Conservation (phyloP, 352 stramenopile species). For the Pythium angustatum region DNA sequence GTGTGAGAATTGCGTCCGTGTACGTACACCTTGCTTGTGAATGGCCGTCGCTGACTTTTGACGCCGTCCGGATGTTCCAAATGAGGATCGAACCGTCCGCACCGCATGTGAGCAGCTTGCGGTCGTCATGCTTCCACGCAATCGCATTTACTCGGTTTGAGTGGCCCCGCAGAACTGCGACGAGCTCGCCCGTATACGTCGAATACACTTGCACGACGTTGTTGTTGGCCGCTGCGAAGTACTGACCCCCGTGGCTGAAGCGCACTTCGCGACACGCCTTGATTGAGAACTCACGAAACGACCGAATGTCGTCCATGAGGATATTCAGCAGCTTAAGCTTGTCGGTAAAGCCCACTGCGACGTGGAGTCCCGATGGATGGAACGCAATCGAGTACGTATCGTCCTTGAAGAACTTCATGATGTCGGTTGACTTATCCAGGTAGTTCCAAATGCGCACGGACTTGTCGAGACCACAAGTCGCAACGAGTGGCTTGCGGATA, state of each 20-base stretch:
- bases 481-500: slow-evolving; percentile 90
- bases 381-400: slow-evolving; percentile 88
- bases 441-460: slow-evolving; percentile 95
- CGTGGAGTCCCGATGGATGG: slow-evolving; percentile 88
- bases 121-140: slow-evolving; percentile 77
- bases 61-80: slow-evolving; percentile 74
- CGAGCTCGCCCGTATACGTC: slow-evolving; percentile 76
- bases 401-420: slow-evolving; percentile 92
- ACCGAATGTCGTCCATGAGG: slow-evolving; percentile 92
- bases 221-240: slow-evolving; percentile 88
- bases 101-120: slow-evolving; percentile 71
- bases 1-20: slow-evolving; percentile 54
- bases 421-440: slow-evolving; percentile 88
- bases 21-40: slow-evolving; percentile 79
- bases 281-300: slow-evolving; percentile 90
- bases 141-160: slow-evolving; percentile 84
- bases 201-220: slow-evolving; percentile 88
- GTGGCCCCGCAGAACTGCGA: slow-evolving; percentile 72
- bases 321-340: slow-evolving; percentile 94
- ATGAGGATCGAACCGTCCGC: slow-evolving; percentile 76
- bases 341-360: slow-evolving; percentile 92
- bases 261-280: slow-evolving; percentile 91
- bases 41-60: slow-evolving; percentile 78
- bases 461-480: slow-evolving; percentile 89
- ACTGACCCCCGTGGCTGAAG: slow-evolving; percentile 91